Evolutionary conservation across 2,329 filamentous ascomycete genomes (phyloP), one percentile per base, ranked within the genome.

Genomic region (Colletotrichum orchidophilum): DNA sequence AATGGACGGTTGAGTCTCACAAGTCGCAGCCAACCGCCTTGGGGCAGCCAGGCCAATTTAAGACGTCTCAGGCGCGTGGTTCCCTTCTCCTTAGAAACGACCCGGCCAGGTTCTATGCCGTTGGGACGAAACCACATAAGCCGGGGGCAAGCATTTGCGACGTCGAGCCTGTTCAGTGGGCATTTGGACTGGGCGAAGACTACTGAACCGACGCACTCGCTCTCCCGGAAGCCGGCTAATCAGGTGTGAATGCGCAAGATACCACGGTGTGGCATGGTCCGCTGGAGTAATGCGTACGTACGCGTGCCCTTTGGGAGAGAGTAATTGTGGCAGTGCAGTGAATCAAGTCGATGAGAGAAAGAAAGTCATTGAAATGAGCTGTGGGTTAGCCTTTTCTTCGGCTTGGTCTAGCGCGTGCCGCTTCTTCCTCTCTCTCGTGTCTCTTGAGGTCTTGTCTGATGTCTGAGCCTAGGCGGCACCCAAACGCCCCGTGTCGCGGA

Each of bases 31-130:
- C 39, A 46, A 18, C 18, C 6, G 58, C 58, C 39, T n/a, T 61
- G 27, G 18, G 26, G 46, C 46, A n/a, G 33, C 60, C 27, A 29
- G 29, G 67, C 50, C 68, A 71, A 57, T 67, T 67, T 67, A 58
- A 67, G 68, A 71, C 63, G 68, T 67, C 68, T 67, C 68, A 62
- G 68, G 52, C 50, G 57, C 68, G 68, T 62, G 29, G 50, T 57
- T 67, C 57, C 50, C 54, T 54, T 59, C 21, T 31, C n/a, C 39
- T 27, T 12, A 27, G 29, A 63, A 67, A 62, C 50, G 27, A 63
- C 53, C 52, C 31, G 46, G 55, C 55, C 49, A 9, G 31, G 61
- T n/a, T 65, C 24, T 29, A 24, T 55, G 18, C 49, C 63, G 50
- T 27, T 55, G 63, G 39, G 46, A 52, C 63, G 57, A 71, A 55